Conservation (phyloP, 768 basidiomycete genomes). For the Mycena metata region DNA sequence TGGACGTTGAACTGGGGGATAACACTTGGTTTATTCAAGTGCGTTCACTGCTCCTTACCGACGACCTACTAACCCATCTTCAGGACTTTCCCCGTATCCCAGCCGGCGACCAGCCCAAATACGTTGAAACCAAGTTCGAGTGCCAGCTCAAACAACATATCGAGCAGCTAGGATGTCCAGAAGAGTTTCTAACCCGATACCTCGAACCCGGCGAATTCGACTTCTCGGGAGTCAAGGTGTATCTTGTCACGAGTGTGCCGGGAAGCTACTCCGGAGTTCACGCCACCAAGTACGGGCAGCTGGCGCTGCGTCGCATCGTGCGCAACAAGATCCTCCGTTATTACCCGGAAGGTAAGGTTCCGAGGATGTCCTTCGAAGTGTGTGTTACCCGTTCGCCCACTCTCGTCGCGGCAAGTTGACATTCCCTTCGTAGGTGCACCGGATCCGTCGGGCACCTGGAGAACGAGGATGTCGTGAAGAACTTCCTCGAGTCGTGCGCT, state of each 20-base stretch:
- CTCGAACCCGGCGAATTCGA: not conserved
- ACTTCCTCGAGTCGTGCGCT: slow-evolving; percentile 21
- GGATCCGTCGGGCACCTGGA: slow-evolving; percentile 23
- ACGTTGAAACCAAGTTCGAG: no score
- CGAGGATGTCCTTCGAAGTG: slow-evolving; percentile 14
- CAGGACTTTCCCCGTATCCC: no score
- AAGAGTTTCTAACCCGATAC: not conserved
- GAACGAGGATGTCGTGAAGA: slow-evolving; percentile 4
- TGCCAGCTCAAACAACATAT: no score
- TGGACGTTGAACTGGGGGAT: not conserved
- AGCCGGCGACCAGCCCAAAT: no score
- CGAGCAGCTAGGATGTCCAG: not conserved
- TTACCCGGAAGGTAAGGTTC: not conserved
- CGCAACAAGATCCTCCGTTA: not conserved
- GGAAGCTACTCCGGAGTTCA: not conserved
- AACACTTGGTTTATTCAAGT: slow-evolving; percentile 18
- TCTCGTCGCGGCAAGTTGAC: not conserved
- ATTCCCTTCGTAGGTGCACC: slow-evolving; percentile 1
- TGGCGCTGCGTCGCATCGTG: not conserved
- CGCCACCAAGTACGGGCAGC: not conserved
- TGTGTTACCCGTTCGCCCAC: not conserved
- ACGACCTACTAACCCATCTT: no score
- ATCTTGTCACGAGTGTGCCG: slow-evolving; percentile 9
- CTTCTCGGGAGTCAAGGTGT: slow-evolving; percentile 8
- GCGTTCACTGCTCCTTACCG: not conserved